Conservation (phyloP, 345 rosid genomes). For the Brassica cretica region DNA sequence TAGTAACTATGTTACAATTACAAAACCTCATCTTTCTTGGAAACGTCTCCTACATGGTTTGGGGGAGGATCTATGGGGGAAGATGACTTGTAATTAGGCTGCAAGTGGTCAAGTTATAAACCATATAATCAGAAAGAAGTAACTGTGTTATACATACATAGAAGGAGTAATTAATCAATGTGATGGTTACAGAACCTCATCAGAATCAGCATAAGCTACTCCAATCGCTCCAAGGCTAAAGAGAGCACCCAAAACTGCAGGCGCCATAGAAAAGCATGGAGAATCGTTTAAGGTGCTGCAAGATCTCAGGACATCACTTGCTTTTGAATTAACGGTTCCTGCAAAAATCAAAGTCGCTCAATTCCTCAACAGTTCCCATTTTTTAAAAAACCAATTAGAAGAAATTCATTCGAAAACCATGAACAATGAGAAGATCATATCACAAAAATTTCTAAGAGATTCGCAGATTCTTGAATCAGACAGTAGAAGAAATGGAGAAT, state of each 20-base stretch:
- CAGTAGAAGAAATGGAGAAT: neutral
- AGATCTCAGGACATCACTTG: slow-evolving; percentile 26
- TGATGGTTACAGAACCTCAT: slow-evolving; percentile 50
- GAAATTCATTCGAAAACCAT: neutral
- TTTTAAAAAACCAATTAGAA: neutral
- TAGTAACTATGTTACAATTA: neutral
- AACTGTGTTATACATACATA: neutral
- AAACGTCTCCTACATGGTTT: slow-evolving; percentile 48
- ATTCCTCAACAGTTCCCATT: neutral
- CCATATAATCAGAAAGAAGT: slow-evolving; percentile 4
- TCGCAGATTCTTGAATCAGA: neutral
- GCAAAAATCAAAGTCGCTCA: slow-evolving; percentile 7
- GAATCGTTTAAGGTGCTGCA: slow-evolving; percentile 24
- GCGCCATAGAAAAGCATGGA: slow-evolving; percentile 33
- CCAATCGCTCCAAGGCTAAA: slow-evolving; percentile 49
- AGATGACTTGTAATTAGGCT: slow-evolving; percentile 42
- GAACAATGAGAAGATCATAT: neutral
- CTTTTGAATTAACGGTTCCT: slow-evolving; percentile 39
- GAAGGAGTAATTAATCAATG: neutral
- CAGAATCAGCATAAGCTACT: slow-evolving; percentile 67
- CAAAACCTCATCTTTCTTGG: slow-evolving; percentile 53
- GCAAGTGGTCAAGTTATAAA: neutral
- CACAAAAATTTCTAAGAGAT: neutral
- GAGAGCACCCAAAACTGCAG: slow-evolving; percentile 55
- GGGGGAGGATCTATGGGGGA: slow-evolving; percentile 50